Evolutionary conservation across 2,329 filamentous ascomycete genomes (phyloP).

Genomic region (Claviceps sp.): DNA sequence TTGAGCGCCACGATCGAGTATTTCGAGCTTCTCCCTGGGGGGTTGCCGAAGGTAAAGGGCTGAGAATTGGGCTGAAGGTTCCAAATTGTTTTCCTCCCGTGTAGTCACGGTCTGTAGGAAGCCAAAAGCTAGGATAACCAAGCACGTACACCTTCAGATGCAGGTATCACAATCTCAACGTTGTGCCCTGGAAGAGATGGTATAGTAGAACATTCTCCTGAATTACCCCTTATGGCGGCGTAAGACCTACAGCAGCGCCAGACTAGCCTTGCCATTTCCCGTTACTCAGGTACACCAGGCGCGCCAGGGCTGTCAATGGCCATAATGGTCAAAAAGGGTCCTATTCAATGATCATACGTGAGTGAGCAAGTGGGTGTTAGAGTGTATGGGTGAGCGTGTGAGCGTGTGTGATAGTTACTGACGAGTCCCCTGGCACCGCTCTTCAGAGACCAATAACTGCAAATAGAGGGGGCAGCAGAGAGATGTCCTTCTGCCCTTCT

Average conservation of each 20-base stretch:
- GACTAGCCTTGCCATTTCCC: constrained; percentile 5
- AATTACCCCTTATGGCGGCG: constrained; percentile 4
- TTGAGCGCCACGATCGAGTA: neutral
- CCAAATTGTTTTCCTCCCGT: neutral
- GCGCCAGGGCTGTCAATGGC: neutral
- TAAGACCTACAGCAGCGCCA: constrained; percentile 10
- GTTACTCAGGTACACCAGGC: constrained; percentile 1
- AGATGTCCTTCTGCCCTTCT: neutral
- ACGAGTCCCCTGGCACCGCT: neutral
- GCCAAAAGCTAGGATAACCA: neutral
- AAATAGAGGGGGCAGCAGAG: neutral
- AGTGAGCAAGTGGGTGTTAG: neutral
- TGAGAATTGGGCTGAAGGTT: neutral
- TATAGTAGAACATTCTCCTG: neutral
- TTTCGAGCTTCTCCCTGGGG: neutral
- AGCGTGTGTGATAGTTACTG: neutral
- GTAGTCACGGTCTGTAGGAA: neutral
- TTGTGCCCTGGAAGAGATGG: neutral
- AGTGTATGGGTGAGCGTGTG: neutral
- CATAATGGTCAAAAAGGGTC: neutral
- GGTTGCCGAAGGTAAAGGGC: neutral
- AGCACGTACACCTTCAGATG: neutral
- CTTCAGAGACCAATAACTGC: neutral
- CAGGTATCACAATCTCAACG: neutral
- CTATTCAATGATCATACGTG: neutral